Evolutionary conservation across 140 eudicot species (phyloP), one percentile per base, ranked within the genome.

Genomic region (Flaveria floridana): DNA sequence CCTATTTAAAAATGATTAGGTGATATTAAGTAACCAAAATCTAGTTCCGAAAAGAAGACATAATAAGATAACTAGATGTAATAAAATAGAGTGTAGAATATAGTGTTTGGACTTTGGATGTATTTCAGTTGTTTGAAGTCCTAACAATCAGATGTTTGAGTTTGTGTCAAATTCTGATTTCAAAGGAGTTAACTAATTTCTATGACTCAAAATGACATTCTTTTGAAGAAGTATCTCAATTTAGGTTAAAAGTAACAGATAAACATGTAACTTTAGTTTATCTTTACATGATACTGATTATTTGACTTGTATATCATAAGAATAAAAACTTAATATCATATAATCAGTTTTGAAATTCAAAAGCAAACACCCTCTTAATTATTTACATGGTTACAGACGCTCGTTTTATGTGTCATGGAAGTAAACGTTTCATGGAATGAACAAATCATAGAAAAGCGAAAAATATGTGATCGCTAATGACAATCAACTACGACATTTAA

Each of bases 361-460:
- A 56, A 19, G 14, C 64, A 61, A 61, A 13, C 41, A 61, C 41
- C 67, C 42, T 61, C 42, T 12, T 2, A 26, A 61, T 4, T 23
- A 11, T 61, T 61, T 61, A 26, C 42, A 53, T 53, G 23, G 61
- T 12, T 25, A 12, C 13, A 12, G 67, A 25, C 4, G 42, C 1
- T 21, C 39, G 39, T 63, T 28, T 28, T 28, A 63, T 26, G 18
- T 3, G 18, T 44, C 55, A 39, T 42, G 13, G 14, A 72, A 4
- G 39, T 23, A 73, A 59, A 73, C n/a, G 46, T 42, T 21, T 14
- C 30, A 37, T 13, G 68, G 28, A 69, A 14, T 18, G 41, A 69
- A 48, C 15, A 42, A 42, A 66, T 20, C 53, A 3, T 28, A 26
- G 9, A 26, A 51, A 26, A 48, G 11, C 1, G 57, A 52, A 50